Conservation (phyloP, 2,329 filamentous ascomycete species). For the Hypoxylon rubiginosum region DNA sequence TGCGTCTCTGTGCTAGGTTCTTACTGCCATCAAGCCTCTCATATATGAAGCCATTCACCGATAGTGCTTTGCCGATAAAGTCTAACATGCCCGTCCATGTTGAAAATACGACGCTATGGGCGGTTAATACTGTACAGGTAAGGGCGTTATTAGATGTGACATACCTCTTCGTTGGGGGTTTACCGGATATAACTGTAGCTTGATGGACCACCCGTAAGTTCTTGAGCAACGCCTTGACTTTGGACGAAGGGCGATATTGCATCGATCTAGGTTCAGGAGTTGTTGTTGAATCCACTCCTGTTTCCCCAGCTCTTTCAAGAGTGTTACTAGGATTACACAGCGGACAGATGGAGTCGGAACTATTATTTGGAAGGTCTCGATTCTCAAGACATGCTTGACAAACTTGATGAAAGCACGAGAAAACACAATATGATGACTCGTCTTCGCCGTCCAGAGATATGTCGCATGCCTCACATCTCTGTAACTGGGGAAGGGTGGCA, state of each 20-base stretch:
- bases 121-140: background rate
- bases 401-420: conserved; percentile 30
- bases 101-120: conserved; percentile 26
- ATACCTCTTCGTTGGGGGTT: conserved; percentile 22
- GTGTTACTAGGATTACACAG: conserved; percentile 5
- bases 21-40: conserved; percentile 31
- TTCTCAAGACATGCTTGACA: conserved; percentile 17
- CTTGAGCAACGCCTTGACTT: conserved; percentile 26
- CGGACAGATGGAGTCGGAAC: conserved; percentile 1
- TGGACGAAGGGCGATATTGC: conserved; percentile 26
- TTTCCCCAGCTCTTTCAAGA: background rate
- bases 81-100: conserved; percentile 32
- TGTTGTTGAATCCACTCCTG: background rate
- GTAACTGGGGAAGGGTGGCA: background rate
- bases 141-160: background rate
- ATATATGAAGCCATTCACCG: conserved; percentile 16
- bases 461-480: conserved; percentile 16
- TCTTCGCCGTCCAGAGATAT: background rate
- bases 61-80: conserved; percentile 25
- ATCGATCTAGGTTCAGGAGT: background rate
- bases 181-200: background rate
- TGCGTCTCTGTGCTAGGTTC: conserved; percentile 14
- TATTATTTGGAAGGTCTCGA: background rate
- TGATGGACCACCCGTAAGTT: conserved; percentile 20
- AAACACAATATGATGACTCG: conserved; percentile 2